Percentiles rank a stretch among this genome's conserved stretches.
Evolutionary conservation across 768 basidiomycete genomes (phyloP).

Genomic region (Suillus subaureus): DNA sequence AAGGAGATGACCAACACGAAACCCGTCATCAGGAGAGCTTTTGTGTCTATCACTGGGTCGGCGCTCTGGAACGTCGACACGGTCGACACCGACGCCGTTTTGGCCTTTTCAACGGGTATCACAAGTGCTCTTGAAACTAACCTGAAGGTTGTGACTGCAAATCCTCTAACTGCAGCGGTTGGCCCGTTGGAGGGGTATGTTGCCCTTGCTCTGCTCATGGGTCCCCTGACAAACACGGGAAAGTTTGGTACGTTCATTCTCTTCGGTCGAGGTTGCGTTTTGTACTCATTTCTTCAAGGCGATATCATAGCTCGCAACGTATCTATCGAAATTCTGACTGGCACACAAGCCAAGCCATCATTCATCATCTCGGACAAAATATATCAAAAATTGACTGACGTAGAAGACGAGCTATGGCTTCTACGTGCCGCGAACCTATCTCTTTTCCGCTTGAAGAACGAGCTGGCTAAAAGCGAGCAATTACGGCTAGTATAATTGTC

Average conservation of each 20-base stretch:
- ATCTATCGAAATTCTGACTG: slow-evolving; percentile 46
- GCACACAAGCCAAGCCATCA: slow-evolving; percentile 67
- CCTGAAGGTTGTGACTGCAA: slow-evolving; percentile 65
- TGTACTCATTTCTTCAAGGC: slow-evolving; percentile 34
- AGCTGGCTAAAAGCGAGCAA: slow-evolving; percentile 53
- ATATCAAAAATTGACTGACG: slow-evolving; percentile 67
- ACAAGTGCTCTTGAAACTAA: slow-evolving; percentile 67
- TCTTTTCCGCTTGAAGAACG: slow-evolving; percentile 46
- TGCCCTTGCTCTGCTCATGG: slow-evolving; percentile 66
- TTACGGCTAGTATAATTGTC: slow-evolving; percentile 45
- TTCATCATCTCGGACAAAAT: slow-evolving; percentile 90
- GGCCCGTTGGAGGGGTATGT: slow-evolving; percentile 89
- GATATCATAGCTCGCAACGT: slow-evolving; percentile 51
- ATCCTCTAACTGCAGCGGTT: slow-evolving; percentile 57
- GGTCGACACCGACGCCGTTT: slow-evolving; percentile 43
- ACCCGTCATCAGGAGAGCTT: slow-evolving; percentile 57
- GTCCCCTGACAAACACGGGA: slow-evolving; percentile 53
- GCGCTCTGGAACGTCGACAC: slow-evolving; percentile 51
- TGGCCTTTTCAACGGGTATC: slow-evolving; percentile 55
- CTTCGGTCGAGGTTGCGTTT: slow-evolving; percentile 12
- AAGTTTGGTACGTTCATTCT: slow-evolving; percentile 51
- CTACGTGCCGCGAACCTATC: slow-evolving; percentile 62
- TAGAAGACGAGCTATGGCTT: slow-evolving; percentile 76
- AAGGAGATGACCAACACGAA: slow-evolving; percentile 79
- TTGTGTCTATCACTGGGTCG: slow-evolving; percentile 64